phyloP scores from a whole-genome alignment of 1,284 basidiomycete genomes.

The Gomphus bonarii region DNA sequence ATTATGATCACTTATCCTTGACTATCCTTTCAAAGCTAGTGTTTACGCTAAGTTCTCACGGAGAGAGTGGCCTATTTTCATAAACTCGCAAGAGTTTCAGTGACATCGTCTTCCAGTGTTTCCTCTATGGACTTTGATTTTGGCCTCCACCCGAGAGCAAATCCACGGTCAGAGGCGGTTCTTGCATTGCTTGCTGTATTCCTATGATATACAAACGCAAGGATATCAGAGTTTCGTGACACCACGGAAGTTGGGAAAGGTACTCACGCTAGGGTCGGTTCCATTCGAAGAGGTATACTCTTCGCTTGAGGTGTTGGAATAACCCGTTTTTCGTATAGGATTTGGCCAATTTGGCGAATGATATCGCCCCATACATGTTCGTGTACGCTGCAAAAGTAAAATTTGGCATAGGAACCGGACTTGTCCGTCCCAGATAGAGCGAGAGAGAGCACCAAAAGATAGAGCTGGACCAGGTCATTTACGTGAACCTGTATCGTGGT shows the following conservation, averaged over 20 bases:
- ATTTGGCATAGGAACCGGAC: constrained; percentile 13
- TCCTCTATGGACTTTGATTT: constrained; percentile 10
- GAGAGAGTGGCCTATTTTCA: neutral
- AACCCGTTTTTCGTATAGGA: constrained; percentile 12
- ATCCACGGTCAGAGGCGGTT: constrained; percentile 11
- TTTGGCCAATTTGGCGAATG: constrained; percentile 11
- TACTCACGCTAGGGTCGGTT: constrained; percentile 4
- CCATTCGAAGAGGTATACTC: constrained; percentile 2
- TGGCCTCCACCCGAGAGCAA: constrained; percentile 13
- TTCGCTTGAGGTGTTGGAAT: neutral
- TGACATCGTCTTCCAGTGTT: constrained; percentile 12
- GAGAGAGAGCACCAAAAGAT: constrained; percentile 12
- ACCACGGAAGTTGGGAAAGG: neutral
- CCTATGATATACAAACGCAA: neutral
- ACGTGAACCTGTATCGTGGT: constrained; percentile 13
- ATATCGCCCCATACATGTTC: constrained; percentile 16
- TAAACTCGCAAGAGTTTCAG: constrained; percentile 9
- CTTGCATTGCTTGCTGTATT: constrained; percentile 13
- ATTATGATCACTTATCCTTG: neutral
- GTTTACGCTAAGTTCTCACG: neutral
- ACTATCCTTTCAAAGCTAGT: neutral
- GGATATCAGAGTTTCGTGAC: neutral
- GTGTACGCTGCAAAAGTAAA: constrained; percentile 15
- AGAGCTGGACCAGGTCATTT: constrained; percentile 16
- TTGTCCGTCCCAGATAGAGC: constrained; percentile 10